A percentile compares a stretch with the other conserved stretches of the same genome.
phyloP scores from a whole-genome alignment of 1,284 basidiomycete genomes.

The Irpex rosettiformis region DNA sequence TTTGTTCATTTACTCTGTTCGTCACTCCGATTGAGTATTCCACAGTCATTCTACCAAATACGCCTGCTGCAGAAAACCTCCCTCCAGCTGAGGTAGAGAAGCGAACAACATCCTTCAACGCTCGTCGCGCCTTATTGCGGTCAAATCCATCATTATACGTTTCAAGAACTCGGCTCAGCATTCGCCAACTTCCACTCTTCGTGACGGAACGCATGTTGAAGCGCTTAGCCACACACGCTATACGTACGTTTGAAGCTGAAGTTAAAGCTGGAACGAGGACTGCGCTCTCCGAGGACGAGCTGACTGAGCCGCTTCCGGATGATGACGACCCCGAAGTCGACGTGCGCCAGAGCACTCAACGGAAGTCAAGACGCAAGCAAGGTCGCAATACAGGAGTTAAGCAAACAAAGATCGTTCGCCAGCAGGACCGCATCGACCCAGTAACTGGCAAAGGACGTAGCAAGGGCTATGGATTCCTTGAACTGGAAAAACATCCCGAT shows the following conservation, averaged over 20 bases:
- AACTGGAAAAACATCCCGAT: slow-evolving; percentile 85
- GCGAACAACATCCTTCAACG: slow-evolving; percentile 79
- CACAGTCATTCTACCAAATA: slow-evolving; percentile 83
- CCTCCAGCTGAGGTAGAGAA: slow-evolving; percentile 77
- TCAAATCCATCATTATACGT: slow-evolving; percentile 94
- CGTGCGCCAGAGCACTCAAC: slow-evolving; percentile 19
- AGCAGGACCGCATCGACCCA: slow-evolving; percentile 83
- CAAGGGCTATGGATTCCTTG: slow-evolving; percentile 95
- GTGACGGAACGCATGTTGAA: slow-evolving; percentile 89
- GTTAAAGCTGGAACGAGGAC: slow-evolving; percentile 64
- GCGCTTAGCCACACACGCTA: slow-evolving; percentile 80
- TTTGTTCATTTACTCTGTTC: slow-evolving; percentile 10
- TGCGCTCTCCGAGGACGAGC: slow-evolving; percentile 73
- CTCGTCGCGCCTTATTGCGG: slow-evolving; percentile 76
- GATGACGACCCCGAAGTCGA: slow-evolving; percentile 30
- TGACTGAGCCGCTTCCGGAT: slow-evolving; percentile 36
- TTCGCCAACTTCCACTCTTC: slow-evolving; percentile 90
- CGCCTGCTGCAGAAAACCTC: slow-evolving; percentile 71
- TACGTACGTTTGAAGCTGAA: slow-evolving; percentile 79
- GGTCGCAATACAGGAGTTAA: slow-evolving; percentile 62
- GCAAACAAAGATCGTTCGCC: slow-evolving; percentile 90
- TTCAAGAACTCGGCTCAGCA: slow-evolving; percentile 89
- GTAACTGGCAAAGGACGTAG: slow-evolving; percentile 84
- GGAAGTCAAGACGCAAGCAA: slow-evolving; percentile 33
- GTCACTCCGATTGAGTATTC: background rate